Conservation (phyloP, 2,329 filamentous ascomycete species). For the Fusarium pseudonygamai region DNA sequence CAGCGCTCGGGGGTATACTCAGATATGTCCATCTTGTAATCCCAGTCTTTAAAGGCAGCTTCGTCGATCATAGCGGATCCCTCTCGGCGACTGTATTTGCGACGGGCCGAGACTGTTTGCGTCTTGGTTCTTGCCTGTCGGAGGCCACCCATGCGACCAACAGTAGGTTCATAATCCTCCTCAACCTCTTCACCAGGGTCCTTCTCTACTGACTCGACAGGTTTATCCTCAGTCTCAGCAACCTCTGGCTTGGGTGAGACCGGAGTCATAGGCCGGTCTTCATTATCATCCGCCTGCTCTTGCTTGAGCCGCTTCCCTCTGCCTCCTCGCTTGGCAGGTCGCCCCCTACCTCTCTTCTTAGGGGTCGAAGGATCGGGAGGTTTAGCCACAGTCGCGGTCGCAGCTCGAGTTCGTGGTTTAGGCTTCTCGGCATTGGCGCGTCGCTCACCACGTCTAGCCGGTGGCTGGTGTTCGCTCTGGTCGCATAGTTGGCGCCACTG, state of each 20-base stretch:
- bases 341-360: conserved; percentile 54
- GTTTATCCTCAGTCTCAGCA: conserved; percentile 44
- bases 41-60: conserved; percentile 87
- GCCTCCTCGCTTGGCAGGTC: conserved; percentile 49
- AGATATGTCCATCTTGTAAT: conserved; percentile 87
- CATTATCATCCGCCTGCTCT: conserved; percentile 52
- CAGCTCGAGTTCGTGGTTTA: conserved; percentile 53
- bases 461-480: conserved; percentile 94
- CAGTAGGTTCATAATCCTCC: conserved; percentile 50
- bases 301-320: conserved; percentile 52
- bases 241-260: conserved; percentile 61
- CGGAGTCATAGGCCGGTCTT: conserved; percentile 67
- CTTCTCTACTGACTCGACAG: conserved; percentile 61
- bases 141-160: conserved; percentile 60
- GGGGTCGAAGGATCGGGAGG: conserved; percentile 46
- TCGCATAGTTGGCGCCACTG: conserved; percentile 96
- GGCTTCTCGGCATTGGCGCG: conserved; percentile 69
- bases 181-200: conserved; percentile 58
- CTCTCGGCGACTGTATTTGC: conserved; percentile 86
- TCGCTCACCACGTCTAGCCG: conserved; percentile 85
- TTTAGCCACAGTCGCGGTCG: conserved; percentile 47
- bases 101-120: conserved; percentile 83
- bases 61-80: conserved; percentile 85
- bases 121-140: conserved; percentile 66
- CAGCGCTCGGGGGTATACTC: conserved; percentile 93